Percentiles rank a stretch among this genome's conserved stretches.
phyloP scores from a whole-genome alignment of 345 rosid species.

The Dipteronia dyeriana region DNA sequence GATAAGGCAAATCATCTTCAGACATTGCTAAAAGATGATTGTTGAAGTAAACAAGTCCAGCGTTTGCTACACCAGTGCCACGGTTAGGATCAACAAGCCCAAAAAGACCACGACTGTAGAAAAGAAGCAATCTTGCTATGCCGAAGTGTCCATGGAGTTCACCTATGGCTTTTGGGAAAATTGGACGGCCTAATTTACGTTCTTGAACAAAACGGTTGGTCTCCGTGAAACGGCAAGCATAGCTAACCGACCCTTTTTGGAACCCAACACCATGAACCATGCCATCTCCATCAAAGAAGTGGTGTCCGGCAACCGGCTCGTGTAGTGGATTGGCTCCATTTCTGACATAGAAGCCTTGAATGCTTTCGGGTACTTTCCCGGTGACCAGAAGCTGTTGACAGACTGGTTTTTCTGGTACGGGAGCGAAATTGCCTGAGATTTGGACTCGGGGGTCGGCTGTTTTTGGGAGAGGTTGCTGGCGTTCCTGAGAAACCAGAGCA shows the following conservation, averaged over 20 bases:
- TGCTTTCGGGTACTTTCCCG: slow-evolving; percentile 64
- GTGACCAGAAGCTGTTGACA: slow-evolving; percentile 50
- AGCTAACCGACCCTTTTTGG: slow-evolving; percentile 59
- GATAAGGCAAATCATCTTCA: slow-evolving; percentile 87
- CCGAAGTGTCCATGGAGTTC: slow-evolving; percentile 95
- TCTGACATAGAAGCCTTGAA: slow-evolving; percentile 69
- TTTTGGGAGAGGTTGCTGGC: slow-evolving; percentile 64
- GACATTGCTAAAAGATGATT: slow-evolving; percentile 81
- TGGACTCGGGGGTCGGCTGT: slow-evolving; percentile 72
- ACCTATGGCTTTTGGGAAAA: slow-evolving; percentile 87
- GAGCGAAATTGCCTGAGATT: slow-evolving; percentile 81
- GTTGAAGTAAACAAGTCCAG: slow-evolving; percentile 77
- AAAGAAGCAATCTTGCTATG: slow-evolving; percentile 71
- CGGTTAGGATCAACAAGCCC: slow-evolving; percentile 65
- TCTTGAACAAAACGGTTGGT: slow-evolving; percentile 78
- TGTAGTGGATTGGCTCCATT: slow-evolving; percentile 93
- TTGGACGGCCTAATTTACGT: slow-evolving; percentile 58
- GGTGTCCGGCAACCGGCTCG: slow-evolving; percentile 85
- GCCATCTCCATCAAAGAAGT: slow-evolving; percentile 88
- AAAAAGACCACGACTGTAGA: slow-evolving; percentile 64
- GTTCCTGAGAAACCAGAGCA: slow-evolving; percentile 58
- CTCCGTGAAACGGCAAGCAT: slow-evolving; percentile 78
- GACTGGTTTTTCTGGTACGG: slow-evolving; percentile 70
- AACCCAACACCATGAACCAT: slow-evolving; percentile 85
- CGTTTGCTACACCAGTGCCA: slow-evolving; percentile 88